These are phyloP conservation scores for Arabidopsis arenosa DNA, from an alignment of 345 rosid species.

Conservation along the genomic window DNA sequence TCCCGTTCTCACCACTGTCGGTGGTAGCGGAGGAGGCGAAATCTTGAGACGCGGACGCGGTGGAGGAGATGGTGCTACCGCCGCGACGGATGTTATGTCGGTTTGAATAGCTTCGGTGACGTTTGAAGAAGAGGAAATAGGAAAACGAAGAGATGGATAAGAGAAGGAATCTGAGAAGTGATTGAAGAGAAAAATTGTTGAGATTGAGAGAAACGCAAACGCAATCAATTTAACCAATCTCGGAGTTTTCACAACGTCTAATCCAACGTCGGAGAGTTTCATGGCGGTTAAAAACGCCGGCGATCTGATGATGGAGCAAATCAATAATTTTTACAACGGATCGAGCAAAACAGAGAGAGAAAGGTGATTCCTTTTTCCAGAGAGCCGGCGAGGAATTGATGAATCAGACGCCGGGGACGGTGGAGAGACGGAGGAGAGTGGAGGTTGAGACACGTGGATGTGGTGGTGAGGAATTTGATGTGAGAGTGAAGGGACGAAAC, in stretches of 20 bases:
- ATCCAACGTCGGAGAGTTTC: conserved; percentile 35
- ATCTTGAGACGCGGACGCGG: conserved; percentile 31
- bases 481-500: conserved; percentile 28
- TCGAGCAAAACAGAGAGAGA: conserved; percentile 26
- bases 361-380: not conserved
- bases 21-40: conserved; percentile 50
- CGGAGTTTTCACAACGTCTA: conserved; percentile 49
- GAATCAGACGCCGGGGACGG: conserved; percentile 38
- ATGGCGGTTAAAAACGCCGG: conserved; percentile 32
- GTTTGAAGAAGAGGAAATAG: conserved; percentile 32
- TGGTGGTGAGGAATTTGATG: conserved; percentile 28
- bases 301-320: conserved; percentile 22
- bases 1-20: conserved; percentile 52
- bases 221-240: conserved; percentile 49
- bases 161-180: conserved; percentile 46
- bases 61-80: conserved; percentile 25
- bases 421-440: conserved; percentile 32
- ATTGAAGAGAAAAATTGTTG: conserved; percentile 37
- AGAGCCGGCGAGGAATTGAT: conserved; percentile 1
- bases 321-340: not conserved
- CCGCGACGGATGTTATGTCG: not conserved
- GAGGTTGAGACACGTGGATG: conserved; percentile 45
- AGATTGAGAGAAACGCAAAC: conserved; percentile 45
- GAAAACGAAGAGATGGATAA: conserved; percentile 38
- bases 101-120: conserved; percentile 13